A percentile compares a stretch with the other conserved stretches of the same genome.
Conservation (phyloP, 2,329 filamentous ascomycete genomes). For the Dactylellina haptotyla region DNA sequence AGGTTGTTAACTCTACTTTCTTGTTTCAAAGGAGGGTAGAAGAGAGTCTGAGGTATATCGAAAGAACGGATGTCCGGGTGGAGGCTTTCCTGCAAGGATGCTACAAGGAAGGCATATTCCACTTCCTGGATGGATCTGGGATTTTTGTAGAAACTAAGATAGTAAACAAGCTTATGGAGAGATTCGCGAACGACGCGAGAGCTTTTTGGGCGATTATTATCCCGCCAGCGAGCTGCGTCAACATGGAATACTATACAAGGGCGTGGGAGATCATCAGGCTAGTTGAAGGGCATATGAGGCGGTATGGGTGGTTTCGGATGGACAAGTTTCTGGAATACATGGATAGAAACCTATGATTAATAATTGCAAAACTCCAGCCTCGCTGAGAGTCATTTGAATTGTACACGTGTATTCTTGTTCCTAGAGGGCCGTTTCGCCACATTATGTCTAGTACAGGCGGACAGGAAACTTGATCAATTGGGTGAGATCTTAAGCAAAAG, state of each 20-base stretch:
- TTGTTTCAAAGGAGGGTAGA: slow-evolving; percentile 42
- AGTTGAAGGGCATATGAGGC: slow-evolving; percentile 11
- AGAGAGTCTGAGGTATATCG: slow-evolving; percentile 30
- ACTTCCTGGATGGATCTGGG: slow-evolving; percentile 4
- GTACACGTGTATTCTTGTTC: too few species aligned
- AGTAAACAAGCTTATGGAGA: slow-evolving; percentile 3
- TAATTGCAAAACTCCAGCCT: too few species aligned
- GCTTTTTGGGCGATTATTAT: slow-evolving; percentile 6
- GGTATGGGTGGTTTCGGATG: slow-evolving; percentile 15
- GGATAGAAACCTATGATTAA: slow-evolving; percentile 9
- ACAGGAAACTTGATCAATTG: too few species aligned
- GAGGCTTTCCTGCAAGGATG: slow-evolving; percentile 33
- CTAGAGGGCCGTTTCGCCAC: too few species aligned
- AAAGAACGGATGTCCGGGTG: slow-evolving; percentile 24
- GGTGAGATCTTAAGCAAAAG: too few species aligned
- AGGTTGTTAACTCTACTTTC: slow-evolving; percentile 17
- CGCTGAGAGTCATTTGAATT: too few species aligned
- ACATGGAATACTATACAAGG: slow-evolving; percentile 26
- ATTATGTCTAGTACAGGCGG: too few species aligned
- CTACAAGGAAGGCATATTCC: slow-evolving; percentile 36
- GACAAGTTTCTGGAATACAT: slow-evolving; percentile 38
- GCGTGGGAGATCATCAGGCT: slow-evolving; percentile 16
- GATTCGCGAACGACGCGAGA: neutral
- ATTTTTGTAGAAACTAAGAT: neutral
- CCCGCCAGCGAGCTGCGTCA: slow-evolving; percentile 25